Evolutionary conservation across 2,329 filamentous ascomycete species (phyloP).

Genomic region (Fulvia fulva): DNA sequence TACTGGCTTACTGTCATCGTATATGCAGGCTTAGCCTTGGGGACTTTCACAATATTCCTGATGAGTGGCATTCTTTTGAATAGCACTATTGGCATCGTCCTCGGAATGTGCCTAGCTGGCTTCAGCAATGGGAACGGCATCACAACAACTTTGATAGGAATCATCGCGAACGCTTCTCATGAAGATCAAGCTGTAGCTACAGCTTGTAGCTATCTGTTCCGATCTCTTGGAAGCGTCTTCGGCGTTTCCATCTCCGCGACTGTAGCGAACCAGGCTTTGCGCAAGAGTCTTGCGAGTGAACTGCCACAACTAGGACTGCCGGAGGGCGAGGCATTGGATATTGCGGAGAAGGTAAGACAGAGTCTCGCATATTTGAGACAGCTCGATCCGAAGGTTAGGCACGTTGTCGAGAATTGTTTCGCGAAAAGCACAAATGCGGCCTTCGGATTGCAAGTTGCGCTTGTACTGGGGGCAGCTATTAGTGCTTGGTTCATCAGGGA

Average conservation of each 20-base stretch:
- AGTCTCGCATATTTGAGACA: slow-evolving; percentile 65
- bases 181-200: slow-evolving; percentile 71
- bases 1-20: slow-evolving; percentile 63
- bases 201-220: slow-evolving; percentile 77
- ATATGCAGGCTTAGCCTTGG: slow-evolving; percentile 53
- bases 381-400: slow-evolving; percentile 57
- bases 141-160: slow-evolving; percentile 66
- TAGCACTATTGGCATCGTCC: slow-evolving; percentile 51
- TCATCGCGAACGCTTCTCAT: slow-evolving; percentile 64
- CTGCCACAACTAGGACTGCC: slow-evolving; percentile 44
- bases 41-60: slow-evolving; percentile 54
- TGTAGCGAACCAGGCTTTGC: slow-evolving; percentile 65
- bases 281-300: slow-evolving; percentile 51
- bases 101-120: slow-evolving; percentile 53
- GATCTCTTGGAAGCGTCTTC: slow-evolving; percentile 63
- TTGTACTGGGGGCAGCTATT: slow-evolving; percentile 49
- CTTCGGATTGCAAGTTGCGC: slow-evolving; percentile 47
- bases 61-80: slow-evolving; percentile 53
- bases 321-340: slow-evolving; percentile 58
- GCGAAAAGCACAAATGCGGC: slow-evolving; percentile 52
- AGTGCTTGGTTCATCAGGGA: slow-evolving; percentile 45
- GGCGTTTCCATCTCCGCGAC: slow-evolving; percentile 68
- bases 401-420: slow-evolving; percentile 64
- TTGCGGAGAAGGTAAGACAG: slow-evolving; percentile 65
- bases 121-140: slow-evolving; percentile 59